A percentile compares a stretch with the other conserved stretches of the same genome.
Evolutionary conservation across 352 stramenopile species (phyloP).

Genomic region (Phytophthora cactorum): DNA sequence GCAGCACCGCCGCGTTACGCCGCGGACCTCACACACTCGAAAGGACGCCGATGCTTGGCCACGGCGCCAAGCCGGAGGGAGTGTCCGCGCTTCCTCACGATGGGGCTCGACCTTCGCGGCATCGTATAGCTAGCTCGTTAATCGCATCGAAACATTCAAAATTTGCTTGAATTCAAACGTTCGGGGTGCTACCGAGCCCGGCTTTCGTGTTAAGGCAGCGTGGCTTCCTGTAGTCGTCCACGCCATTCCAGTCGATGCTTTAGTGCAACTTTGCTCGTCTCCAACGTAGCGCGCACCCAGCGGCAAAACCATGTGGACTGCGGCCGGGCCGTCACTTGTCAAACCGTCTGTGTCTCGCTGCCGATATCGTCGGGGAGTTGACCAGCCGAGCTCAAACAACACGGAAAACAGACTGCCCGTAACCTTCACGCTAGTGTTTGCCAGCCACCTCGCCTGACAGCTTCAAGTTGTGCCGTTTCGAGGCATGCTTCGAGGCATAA

Average conservation of each 20-base stretch:
- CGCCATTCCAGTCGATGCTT: slow-evolving; percentile 11
- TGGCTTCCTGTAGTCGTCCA: slow-evolving; percentile 19
- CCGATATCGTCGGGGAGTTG: slow-evolving; percentile 15
- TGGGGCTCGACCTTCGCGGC: slow-evolving; percentile 24
- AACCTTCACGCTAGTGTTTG: slow-evolving; percentile 4
- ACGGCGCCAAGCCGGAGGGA: slow-evolving; percentile 3
- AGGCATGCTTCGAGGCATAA: not conserved
- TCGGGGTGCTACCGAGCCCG: not conserved
- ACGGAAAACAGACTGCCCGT: slow-evolving; percentile 18
- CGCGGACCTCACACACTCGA: slow-evolving; percentile 8
- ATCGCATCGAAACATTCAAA: slow-evolving; percentile 31
- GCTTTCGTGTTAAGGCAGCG: slow-evolving; percentile 10
- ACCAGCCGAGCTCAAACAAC: slow-evolving; percentile 14
- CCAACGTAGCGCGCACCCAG: slow-evolving; percentile 34
- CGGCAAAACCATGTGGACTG: slow-evolving; percentile 23
- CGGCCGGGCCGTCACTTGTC: not conserved
- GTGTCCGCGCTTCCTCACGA: slow-evolving; percentile 11
- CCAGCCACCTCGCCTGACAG: not conserved
- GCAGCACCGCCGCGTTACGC: slow-evolving; percentile 6
- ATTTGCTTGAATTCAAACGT: slow-evolving; percentile 8
- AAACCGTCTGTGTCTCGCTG: slow-evolving; percentile 11
- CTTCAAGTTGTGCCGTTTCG: slow-evolving; percentile 19
- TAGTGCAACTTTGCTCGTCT: slow-evolving; percentile 38
- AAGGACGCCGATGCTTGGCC: slow-evolving; percentile 11
- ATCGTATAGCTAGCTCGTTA: slow-evolving; percentile 20